These are phyloP conservation scores for Actinomortierella wolfii DNA, from an alignment of 371 early-diverging fungal genomes.

Conservation along the genomic window DNA sequence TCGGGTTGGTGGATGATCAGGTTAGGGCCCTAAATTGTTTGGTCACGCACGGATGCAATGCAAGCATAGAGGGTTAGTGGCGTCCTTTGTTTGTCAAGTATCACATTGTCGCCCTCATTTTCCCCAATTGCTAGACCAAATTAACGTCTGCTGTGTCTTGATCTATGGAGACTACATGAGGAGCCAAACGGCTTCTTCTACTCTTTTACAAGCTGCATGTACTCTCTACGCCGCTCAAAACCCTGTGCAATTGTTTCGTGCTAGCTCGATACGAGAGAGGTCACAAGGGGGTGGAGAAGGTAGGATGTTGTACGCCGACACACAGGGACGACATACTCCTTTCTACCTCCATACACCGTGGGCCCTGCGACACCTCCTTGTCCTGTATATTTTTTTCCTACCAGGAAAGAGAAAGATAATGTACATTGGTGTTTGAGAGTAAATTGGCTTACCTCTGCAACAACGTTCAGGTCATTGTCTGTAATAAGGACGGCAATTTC, in stretches of 20 bases:
- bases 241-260: neutral
- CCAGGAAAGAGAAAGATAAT: neutral
- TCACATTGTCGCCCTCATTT: too few species aligned
- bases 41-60: neutral
- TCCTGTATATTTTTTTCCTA: too few species aligned
- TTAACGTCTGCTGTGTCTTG: too few species aligned
- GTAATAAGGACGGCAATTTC: slow-evolving; percentile 91
- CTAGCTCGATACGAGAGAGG: too few species aligned
- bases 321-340: too few species aligned
- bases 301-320: too few species aligned
- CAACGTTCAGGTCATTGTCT: slow-evolving; percentile 79
- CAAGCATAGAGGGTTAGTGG: neutral
- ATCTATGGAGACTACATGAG: too few species aligned
- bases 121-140: too few species aligned
- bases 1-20: slow-evolving; percentile 82
- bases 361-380: too few species aligned
- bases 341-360: too few species aligned
- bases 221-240: neutral
- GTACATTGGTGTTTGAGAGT: neutral
- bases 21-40: slow-evolving; percentile 63
- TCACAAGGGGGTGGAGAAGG: too few species aligned
- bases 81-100: neutral
- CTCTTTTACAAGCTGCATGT: neutral
- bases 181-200: too few species aligned
- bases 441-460: slow-evolving; percentile 64